Conservation (phyloP, 2,329 filamentous ascomycete species). For the Waltergamsia citrina region DNA sequence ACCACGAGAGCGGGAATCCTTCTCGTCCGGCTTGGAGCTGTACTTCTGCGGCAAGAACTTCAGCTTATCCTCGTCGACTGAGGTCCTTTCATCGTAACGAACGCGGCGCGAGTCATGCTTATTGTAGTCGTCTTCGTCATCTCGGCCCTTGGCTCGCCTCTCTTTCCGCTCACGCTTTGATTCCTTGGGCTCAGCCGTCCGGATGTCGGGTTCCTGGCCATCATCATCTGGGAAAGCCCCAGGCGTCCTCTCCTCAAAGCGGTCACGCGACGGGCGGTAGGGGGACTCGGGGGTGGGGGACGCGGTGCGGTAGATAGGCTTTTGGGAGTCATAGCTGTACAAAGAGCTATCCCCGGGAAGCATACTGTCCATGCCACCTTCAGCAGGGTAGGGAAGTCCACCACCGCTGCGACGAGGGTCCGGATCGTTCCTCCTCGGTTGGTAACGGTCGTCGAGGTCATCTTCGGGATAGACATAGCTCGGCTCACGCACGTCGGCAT, state of each 20-base stretch:
- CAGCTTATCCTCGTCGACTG: conserved; percentile 17
- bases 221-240: conserved; percentile 22
- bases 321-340: conserved; percentile 29
- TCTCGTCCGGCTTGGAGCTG: conserved; percentile 17
- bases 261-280: conserved; percentile 25
- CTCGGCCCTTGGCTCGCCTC: conserved; percentile 1
- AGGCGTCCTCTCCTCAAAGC: conserved; percentile 16
- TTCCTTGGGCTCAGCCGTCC: conserved; percentile 1
- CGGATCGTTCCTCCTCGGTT: conserved; percentile 17
- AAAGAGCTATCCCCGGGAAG: conserved; percentile 23
- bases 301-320: conserved; percentile 20
- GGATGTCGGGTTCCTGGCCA: not conserved
- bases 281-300: conserved; percentile 24
- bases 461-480: conserved; percentile 31
- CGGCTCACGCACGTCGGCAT: conserved; percentile 30
- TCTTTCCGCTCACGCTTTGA: conserved; percentile 1
- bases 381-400: conserved; percentile 27
- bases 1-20: conserved; percentile 7
- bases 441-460: conserved; percentile 26
- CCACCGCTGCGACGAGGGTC: conserved; percentile 18
- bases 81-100: conserved; percentile 13
- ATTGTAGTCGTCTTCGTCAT: conserved; percentile 10
- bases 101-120: conserved; percentile 7
- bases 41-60: conserved; percentile 32
- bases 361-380: conserved; percentile 24